A percentile compares a stretch with the other conserved stretches of the same genome.
phyloP scores from a whole-genome alignment of 1,139 yeast species.

The Geotrichum candidum region DNA sequence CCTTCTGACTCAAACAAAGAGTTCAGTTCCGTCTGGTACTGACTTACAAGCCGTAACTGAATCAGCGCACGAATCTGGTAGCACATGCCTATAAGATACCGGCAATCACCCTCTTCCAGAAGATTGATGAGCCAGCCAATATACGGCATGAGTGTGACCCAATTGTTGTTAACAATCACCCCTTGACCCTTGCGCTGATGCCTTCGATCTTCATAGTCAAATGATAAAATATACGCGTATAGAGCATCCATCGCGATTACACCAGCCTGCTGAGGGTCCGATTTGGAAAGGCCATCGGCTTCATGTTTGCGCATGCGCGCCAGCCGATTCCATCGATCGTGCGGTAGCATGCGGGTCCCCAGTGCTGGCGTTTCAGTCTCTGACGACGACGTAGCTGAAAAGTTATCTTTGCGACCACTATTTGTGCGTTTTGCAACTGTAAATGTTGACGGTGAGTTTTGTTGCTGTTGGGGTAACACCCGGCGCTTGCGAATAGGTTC shows the following conservation, averaged over 20 bases:
- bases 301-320: conserved; percentile 34
- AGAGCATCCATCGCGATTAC: conserved; percentile 33
- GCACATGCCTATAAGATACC: conserved; percentile 30
- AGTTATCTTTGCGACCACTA: not conserved
- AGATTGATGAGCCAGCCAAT: conserved; percentile 27
- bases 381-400: not conserved
- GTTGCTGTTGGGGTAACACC: not conserved
- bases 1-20: not conserved
- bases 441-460: not conserved
- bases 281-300: conserved; percentile 28
- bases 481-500: not conserved
- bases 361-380: not conserved
- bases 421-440: not conserved
- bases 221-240: conserved; percentile 36
- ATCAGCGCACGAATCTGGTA: conserved; percentile 36
- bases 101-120: conserved; percentile 23
- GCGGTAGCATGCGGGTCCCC: not conserved
- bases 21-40: conserved; percentile 13
- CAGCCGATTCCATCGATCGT: conserved; percentile 30
- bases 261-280: conserved; percentile 25
- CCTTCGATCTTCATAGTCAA: conserved; percentile 35
- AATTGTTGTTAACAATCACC: conserved; percentile 26
- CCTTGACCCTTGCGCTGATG: conserved; percentile 27
- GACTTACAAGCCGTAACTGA: conserved; percentile 29
- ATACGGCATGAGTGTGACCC: conserved; percentile 32